Conservation (phyloP, 352 stramenopile genomes). For the Phytophthora chlamydospora region DNA sequence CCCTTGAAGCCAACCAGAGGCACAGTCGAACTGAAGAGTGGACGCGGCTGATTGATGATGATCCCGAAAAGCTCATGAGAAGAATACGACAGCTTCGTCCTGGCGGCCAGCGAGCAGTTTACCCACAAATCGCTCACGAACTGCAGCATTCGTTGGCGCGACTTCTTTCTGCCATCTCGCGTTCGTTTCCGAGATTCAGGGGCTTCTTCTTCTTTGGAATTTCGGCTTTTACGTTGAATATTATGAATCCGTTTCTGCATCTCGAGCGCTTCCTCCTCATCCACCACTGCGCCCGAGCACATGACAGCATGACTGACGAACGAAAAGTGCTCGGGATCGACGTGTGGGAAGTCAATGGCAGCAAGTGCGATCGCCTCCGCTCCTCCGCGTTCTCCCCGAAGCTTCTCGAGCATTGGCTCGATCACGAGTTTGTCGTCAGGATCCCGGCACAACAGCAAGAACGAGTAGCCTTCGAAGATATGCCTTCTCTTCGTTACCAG, state of each 20-base stretch:
- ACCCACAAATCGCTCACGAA: constrained; percentile 81
- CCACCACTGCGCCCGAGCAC: constrained; percentile 53
- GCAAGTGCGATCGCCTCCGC: constrained; percentile 56
- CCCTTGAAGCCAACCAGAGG: constrained; percentile 57
- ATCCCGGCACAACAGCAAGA: constrained; percentile 64
- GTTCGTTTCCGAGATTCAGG: constrained; percentile 23
- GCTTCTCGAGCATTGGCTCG: constrained; percentile 42
- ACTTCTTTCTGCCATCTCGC: constrained; percentile 18
- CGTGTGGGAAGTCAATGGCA: constrained; percentile 49
- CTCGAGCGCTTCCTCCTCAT: constrained; percentile 34
- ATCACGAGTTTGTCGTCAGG: constrained; percentile 51
- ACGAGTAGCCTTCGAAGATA: constrained; percentile 58
- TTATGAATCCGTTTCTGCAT: constrained; percentile 40
- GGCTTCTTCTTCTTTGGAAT: neutral
- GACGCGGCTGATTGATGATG: constrained; percentile 44
- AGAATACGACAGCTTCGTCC: constrained; percentile 51
- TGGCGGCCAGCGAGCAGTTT: constrained; percentile 60
- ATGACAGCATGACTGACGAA: constrained; percentile 76
- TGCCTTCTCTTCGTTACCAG: constrained; percentile 6
- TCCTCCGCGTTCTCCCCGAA: constrained; percentile 36
- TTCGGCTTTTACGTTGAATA: constrained; percentile 20
- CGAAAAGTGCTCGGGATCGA: constrained; percentile 59
- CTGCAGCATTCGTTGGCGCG: constrained; percentile 42
- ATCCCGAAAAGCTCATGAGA: constrained; percentile 56
- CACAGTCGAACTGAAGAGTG: constrained; percentile 51